Evolutionary conservation across 352 stramenopile species (phyloP).

Genomic region (Globisporangium paroecandrum): DNA sequence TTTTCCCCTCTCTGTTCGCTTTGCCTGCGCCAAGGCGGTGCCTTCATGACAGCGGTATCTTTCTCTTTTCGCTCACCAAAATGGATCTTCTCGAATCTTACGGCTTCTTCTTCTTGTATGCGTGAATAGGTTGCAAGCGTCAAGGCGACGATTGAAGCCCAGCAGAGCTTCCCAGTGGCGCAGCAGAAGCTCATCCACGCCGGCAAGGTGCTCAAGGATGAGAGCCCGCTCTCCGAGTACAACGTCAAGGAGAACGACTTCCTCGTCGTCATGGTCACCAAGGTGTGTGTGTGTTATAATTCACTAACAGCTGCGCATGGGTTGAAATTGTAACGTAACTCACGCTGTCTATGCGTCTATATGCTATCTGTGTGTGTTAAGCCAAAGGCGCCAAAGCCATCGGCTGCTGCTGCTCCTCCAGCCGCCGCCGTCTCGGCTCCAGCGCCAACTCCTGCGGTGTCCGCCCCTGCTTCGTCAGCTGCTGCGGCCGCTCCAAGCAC

Average conservation of each 20-base stretch:
- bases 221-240: slow-evolving; percentile 76
- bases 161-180: slow-evolving; percentile 63
- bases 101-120: neutral
- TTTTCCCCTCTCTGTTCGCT: neutral
- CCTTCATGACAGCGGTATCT: neutral
- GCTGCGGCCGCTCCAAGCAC: slow-evolving; percentile 46
- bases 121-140: slow-evolving; percentile 53
- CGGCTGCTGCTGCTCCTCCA: slow-evolving; percentile 30
- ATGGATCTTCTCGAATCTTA: slow-evolving; percentile 15
- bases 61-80: slow-evolving; percentile 4
- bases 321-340: neutral
- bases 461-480: slow-evolving; percentile 24
- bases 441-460: slow-evolving; percentile 20
- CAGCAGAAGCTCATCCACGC: slow-evolving; percentile 88
- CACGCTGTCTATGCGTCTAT: neutral
- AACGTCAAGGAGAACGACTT: slow-evolving; percentile 88
- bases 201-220: slow-evolving; percentile 87
- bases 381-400: slow-evolving; percentile 58
- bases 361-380: slow-evolving; percentile 9
- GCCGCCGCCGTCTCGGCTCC: slow-evolving; percentile 16
- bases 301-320: neutral
- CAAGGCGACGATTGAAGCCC: slow-evolving; percentile 77
- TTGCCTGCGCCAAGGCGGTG: neutral
- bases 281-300: slow-evolving; percentile 22
- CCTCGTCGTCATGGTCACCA: slow-evolving; percentile 87